Base-by-base conservation (phyloP, 2,329 filamentous ascomycete genomes). In the Meredithiella fracta region DNA sequence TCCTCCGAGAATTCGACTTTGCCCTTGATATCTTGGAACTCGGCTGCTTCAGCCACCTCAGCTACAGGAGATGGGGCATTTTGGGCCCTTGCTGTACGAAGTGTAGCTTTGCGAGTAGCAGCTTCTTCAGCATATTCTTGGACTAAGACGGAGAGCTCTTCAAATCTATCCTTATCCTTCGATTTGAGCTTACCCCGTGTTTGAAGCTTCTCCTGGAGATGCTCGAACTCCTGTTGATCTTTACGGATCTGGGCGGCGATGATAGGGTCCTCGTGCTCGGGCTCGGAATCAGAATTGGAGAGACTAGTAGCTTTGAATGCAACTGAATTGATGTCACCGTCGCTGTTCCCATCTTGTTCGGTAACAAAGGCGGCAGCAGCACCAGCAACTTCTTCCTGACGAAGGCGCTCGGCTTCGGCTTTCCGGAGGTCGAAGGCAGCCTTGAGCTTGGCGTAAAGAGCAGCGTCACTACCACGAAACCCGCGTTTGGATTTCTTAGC, bases 61-160 rank as follows among this genome's bases (percentile, higher is more conserved):
- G 29, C 40, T 5, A 9, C 14, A 14, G 34, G 31, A n/a, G 34
- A 15, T 17, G 38, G 26, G 8, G 20, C 37, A 5, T 47, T 5
- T 34, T 34, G 56, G 3, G 50, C 63, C 29, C 62, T 63, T 22
- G 60, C 62, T 60, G 66, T 62, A 61, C 67, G 63, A n/a, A 63
- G 62, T 15, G 67, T 68, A n/a, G 64, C 68, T 31, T 65, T 64
- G 8, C 65, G 66, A 50, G 65, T 68, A 7, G 49, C 34, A 40
- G 50, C 49, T 15, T 47, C 51, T 26, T 59, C 54, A 2, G 31
- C 47, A 29, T 54, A 54, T 31, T 54, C 47, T 14, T 42, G 25
- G 4, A 50, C 54, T 8, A 47, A 51, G n/a, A 42, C 54, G n/a
- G 44, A 37, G 7, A 59, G 47, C 3, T 59, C 54, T 17, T 54